Evolutionary conservation across 352 stramenopile genomes (phyloP).

Genomic region (Peronosclerospora sorghi): DNA sequence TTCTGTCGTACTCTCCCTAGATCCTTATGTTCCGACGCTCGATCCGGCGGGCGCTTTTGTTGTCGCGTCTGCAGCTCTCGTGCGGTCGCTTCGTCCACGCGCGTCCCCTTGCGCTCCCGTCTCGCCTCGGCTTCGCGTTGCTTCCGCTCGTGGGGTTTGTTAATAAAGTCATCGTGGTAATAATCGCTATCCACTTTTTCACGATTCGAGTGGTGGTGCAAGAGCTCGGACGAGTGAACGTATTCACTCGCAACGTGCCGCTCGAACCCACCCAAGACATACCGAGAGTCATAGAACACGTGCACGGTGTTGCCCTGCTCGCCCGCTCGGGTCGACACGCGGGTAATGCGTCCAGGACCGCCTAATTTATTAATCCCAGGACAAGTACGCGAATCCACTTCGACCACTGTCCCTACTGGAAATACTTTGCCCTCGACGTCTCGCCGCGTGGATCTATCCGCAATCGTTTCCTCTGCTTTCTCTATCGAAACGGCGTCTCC

Average conservation of each 20-base stretch:
- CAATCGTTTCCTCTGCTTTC: background rate
- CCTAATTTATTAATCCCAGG: slow-evolving; percentile 82
- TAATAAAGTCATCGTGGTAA: slow-evolving; percentile 39
- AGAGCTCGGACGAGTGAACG: slow-evolving; percentile 39
- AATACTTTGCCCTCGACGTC: slow-evolving; percentile 12
- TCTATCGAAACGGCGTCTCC: too few relatives aligned
- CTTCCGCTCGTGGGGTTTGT: slow-evolving; percentile 19
- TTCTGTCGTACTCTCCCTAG: slow-evolving; percentile 1
- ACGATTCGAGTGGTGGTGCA: slow-evolving; percentile 30
- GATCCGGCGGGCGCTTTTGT: too few relatives aligned
- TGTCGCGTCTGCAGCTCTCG: background rate
- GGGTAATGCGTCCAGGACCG: slow-evolving; percentile 46
- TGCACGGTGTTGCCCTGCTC: slow-evolving; percentile 10
- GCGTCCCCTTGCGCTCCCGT: background rate
- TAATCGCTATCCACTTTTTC: slow-evolving; percentile 33
- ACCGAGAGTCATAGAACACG: slow-evolving; percentile 72
- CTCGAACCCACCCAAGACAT: slow-evolving; percentile 71
- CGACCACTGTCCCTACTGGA: slow-evolving; percentile 32
- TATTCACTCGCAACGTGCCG: slow-evolving; percentile 58
- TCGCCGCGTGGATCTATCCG: too few relatives aligned
- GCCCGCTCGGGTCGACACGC: slow-evolving; percentile 25
- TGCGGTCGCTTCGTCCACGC: background rate
- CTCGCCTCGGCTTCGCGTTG: slow-evolving; percentile 7
- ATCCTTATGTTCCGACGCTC: background rate
- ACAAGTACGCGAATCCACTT: slow-evolving; percentile 70